These are phyloP conservation scores for Tylopilus sp. DNA, from an alignment of 768 basidiomycete species.

Conservation along the genomic window DNA sequence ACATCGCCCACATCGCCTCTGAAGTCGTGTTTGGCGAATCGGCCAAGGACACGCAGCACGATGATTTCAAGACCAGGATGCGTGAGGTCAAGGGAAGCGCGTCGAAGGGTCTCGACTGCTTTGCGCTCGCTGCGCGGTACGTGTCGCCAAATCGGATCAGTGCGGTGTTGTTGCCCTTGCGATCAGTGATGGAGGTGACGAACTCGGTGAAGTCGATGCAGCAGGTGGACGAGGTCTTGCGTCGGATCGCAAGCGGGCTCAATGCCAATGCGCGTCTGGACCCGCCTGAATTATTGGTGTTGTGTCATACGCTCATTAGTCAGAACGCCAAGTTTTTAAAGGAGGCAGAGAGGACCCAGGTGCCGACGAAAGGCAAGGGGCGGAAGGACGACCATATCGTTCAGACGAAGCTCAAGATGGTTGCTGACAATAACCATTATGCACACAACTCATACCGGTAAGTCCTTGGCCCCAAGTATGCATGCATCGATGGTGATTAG, in stretches of 20 bases:
- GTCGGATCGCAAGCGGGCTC: slow-evolving; percentile 77
- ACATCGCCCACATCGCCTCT: slow-evolving; percentile 75
- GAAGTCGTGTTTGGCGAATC: slow-evolving; percentile 96
- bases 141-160: slow-evolving; percentile 77
- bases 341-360: slow-evolving; percentile 41
- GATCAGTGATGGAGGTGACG: slow-evolving; percentile 83
- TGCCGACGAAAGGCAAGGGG: slow-evolving; percentile 29
- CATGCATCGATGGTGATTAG: background rate
- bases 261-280: slow-evolving; percentile 75
- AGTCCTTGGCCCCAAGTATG: slow-evolving; percentile 13
- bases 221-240: slow-evolving; percentile 84
- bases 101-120: slow-evolving; percentile 83
- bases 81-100: slow-evolving; percentile 83
- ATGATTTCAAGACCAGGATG: slow-evolving; percentile 94
- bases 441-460: slow-evolving; percentile 86
- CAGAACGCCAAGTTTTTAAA: slow-evolving; percentile 88
- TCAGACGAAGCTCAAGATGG: slow-evolving; percentile 67
- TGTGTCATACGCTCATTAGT: slow-evolving; percentile 87
- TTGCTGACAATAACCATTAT: slow-evolving; percentile 62
- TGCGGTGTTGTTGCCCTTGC: slow-evolving; percentile 70
- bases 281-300: slow-evolving; percentile 66
- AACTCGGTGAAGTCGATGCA: slow-evolving; percentile 75
- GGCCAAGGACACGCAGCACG: slow-evolving; percentile 80
- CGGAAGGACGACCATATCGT: slow-evolving; percentile 62
- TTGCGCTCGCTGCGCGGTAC: slow-evolving; percentile 73